A percentile compares a stretch with the other conserved stretches of the same genome.
These are phyloP conservation scores for Kazachstania africana DNA, from an alignment of 805 yeast genomes.

Conservation along the genomic window DNA sequence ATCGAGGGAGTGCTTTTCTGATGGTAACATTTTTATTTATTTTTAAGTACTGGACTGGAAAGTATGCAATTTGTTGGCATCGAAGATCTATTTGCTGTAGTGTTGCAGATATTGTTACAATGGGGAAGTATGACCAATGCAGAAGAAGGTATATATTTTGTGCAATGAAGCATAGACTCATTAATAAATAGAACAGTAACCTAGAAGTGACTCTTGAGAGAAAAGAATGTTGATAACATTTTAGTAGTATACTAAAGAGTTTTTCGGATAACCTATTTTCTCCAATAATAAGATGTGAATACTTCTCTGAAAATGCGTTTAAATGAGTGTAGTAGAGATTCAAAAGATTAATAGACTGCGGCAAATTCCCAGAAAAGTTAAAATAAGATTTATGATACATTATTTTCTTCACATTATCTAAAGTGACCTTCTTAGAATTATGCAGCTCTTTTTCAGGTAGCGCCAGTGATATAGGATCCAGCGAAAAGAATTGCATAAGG, in stretches of 20 bases:
- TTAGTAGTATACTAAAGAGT: background rate
- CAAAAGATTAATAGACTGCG: slow-evolving; percentile 11
- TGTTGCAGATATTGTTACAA: slow-evolving; percentile 37
- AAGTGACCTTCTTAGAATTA: slow-evolving; percentile 6
- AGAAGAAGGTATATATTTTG: slow-evolving; percentile 8
- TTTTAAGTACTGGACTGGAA: slow-evolving; percentile 68
- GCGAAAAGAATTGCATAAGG: slow-evolving; percentile 65
- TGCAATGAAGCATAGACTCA: slow-evolving; percentile 9
- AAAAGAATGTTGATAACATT: slow-evolving; percentile 1
- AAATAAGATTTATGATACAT: slow-evolving; percentile 8
- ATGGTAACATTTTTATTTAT: slow-evolving; percentile 24
- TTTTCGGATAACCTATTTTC: background rate
- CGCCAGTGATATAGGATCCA: slow-evolving; percentile 60
- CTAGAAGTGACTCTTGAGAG: slow-evolving; percentile 1
- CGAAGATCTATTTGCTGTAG: slow-evolving; percentile 74
- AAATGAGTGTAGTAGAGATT: slow-evolving; percentile 16
- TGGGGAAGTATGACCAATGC: slow-evolving; percentile 9
- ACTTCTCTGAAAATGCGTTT: slow-evolving; percentile 8
- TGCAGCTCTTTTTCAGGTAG: slow-evolving; percentile 25
- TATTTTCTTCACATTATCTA: slow-evolving; percentile 6
- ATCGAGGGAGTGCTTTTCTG: slow-evolving; percentile 8
- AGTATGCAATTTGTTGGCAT: slow-evolving; percentile 59
- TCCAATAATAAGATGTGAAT: slow-evolving; percentile 2
- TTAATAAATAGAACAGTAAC: slow-evolving; percentile 2
- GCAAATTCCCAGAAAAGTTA: slow-evolving; percentile 6